Base-by-base conservation (phyloP, 805 yeast species). In the Kluyveromyces wickerhamii region DNA sequence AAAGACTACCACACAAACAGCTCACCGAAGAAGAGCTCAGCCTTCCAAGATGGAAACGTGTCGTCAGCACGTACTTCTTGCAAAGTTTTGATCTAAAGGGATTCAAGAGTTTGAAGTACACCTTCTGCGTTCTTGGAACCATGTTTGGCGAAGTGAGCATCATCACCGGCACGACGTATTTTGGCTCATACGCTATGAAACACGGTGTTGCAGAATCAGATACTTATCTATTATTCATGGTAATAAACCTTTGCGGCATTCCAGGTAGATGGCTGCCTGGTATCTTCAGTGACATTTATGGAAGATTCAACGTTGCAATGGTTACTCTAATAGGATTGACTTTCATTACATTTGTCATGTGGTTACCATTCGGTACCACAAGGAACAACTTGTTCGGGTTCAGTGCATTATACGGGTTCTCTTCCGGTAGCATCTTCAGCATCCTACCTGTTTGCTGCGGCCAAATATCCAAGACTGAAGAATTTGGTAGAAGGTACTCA, bases 361-460 rank as follows among this genome's bases (percentile, higher is more conserved):
- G 70, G 61, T 49, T 53, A n/a, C 67, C 60, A 29, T 61, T 49
- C 37, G 70, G 59, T 21, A 62, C 35, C 29, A 32, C 35, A 27
- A 42, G 43, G n/a, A 59, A 37, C 14, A 63, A 51, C n/a, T 54
- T 56, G 44, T 67, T 57, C 40, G 67, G 59, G 2, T 72, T 72
- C 42, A 57, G 73, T 10, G 63, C 59, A 1, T 43, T 67, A 6
- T 73, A 67, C 54, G 82, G 81, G 4, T 65, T 74, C 34, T 60
- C 65, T 39, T 66, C 77, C 7, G 73, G 77, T 5, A 67, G 79
- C 3, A 67, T 73, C 1, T 63, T 74, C 42, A 66, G 79, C 3
- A 51, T 74, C 35, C 62, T 72, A 28, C 79, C 80, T 6, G 76
- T 73, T 3, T 71, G 79, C 43, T 64, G 76, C 40, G 77, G 75